Evolutionary conservation across 495 filamentous ascomycete genomes (phyloP).

Genomic region (Haplographium delicatum): DNA sequence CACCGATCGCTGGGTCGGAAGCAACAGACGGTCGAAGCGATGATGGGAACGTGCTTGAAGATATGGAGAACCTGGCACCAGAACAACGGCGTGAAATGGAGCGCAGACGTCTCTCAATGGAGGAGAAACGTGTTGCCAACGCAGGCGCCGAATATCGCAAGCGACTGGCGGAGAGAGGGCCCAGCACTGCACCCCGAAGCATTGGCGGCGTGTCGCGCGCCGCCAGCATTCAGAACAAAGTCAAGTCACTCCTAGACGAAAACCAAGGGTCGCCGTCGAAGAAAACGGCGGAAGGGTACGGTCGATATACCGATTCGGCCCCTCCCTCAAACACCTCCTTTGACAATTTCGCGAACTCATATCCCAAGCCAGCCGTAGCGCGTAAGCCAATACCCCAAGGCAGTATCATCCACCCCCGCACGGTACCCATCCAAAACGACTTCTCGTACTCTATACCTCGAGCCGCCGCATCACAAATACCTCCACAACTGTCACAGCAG

Average conservation of each 20-base stretch:
- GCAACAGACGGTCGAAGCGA: constrained; percentile 65
- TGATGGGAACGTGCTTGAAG: constrained; percentile 52
- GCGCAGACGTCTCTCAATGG: constrained; percentile 72
- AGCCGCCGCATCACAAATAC: not conserved
- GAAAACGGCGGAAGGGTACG: constrained; percentile 85
- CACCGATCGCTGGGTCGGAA: constrained; percentile 73
- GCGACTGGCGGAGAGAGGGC: constrained; percentile 60
- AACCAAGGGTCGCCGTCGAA: constrained; percentile 54
- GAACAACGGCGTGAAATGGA: constrained; percentile 92
- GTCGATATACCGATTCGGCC: constrained; percentile 62
- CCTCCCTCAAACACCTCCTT: constrained; percentile 14
- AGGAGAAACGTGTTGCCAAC: constrained; percentile 86
- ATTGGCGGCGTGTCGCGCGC: constrained; percentile 61
- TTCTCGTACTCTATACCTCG: constrained; percentile 20
- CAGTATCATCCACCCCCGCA: constrained; percentile 6
- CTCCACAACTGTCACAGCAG: not conserved
- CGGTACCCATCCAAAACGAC: constrained; percentile 11
- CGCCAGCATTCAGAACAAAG: constrained; percentile 81
- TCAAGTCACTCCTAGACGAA: constrained; percentile 82
- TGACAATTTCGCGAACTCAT: constrained; percentile 18
- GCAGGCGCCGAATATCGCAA: constrained; percentile 88
- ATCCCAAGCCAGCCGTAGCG: constrained; percentile 20
- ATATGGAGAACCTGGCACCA: constrained; percentile 67
- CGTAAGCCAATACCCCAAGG: constrained; percentile 32
- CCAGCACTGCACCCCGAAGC: constrained; percentile 36